Conservation (phyloP, 345 rosid genomes). For the Iberis pinnata region DNA sequence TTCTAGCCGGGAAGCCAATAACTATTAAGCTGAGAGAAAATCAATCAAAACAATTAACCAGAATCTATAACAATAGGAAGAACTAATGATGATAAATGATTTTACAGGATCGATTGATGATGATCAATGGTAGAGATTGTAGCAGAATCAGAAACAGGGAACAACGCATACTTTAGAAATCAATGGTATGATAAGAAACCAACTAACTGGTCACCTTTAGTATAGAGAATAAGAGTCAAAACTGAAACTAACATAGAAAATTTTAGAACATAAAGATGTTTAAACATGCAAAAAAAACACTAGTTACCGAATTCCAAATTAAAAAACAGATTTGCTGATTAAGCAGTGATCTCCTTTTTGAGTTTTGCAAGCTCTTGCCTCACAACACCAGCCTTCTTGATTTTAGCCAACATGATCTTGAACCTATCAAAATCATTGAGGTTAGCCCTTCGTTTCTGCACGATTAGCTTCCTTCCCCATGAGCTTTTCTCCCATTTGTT, state of each 20-base stretch:
- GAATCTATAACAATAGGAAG: too few species aligned
- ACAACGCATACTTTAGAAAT: too few species aligned
- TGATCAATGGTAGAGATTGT: too few species aligned
- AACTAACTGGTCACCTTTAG: too few species aligned
- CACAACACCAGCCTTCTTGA: constrained; percentile 52
- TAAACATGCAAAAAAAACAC: constrained; percentile 11
- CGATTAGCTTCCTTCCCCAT: constrained; percentile 78
- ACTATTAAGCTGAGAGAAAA: too few species aligned
- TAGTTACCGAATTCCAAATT: constrained; percentile 11
- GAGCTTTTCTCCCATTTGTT: constrained; percentile 78
- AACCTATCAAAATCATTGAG: constrained; percentile 79
- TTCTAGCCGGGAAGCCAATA: too few species aligned
- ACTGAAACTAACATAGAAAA: constrained; percentile 12
- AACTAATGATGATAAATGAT: too few species aligned
- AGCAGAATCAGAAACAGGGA: too few species aligned
- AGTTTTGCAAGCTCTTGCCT: constrained; percentile 53
- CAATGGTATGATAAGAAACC: too few species aligned
- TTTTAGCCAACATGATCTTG: constrained; percentile 76
- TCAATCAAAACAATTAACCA: too few species aligned
- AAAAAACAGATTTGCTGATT: constrained; percentile 10
- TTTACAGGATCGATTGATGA: too few species aligned
- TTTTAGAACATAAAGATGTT: background rate
- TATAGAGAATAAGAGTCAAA: too few species aligned
- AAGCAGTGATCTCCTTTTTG: constrained; percentile 39
- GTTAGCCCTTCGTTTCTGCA: constrained; percentile 57